These are phyloP conservation scores for Acanthamoeba lenticulata DNA, from an alignment of 208 protist species.

Conservation along the genomic window DNA sequence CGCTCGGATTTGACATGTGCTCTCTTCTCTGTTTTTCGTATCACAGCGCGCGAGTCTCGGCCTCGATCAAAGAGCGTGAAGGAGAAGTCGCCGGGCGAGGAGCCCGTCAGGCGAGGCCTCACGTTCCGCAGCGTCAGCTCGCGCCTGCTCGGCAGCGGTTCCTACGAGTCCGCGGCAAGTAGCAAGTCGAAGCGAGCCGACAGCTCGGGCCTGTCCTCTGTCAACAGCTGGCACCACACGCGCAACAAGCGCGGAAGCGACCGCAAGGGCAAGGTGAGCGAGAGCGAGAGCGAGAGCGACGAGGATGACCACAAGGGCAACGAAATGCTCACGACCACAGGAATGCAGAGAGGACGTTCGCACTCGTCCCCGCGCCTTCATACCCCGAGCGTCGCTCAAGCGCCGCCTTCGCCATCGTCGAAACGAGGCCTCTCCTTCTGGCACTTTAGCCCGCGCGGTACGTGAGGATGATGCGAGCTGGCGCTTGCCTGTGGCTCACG, in stretches of 20 bases:
- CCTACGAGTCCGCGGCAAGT: background rate
- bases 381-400: background rate
- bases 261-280: background rate
- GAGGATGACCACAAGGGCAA: background rate
- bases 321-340: background rate
- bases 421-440: background rate
- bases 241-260: background rate
- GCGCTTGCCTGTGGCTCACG: background rate
- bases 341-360: background rate
- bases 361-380: background rate
- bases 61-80: background rate
- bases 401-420: background rate
- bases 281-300: background rate
- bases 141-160: background rate
- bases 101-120: background rate
- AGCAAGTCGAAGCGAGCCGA: background rate
- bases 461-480: background rate
- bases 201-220: background rate
- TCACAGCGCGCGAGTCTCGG: background rate
- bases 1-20: background rate
- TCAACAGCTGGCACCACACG: background rate
- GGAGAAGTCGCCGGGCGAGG: background rate
- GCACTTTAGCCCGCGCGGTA: background rate
- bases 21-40: background rate
- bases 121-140: slow-evolving; percentile 12